A percentile compares a stretch with the other conserved stretches of the same genome.
Evolutionary conservation across 345 rosid genomes (phyloP).

Genomic region (Gossypium rotundifolium): DNA sequence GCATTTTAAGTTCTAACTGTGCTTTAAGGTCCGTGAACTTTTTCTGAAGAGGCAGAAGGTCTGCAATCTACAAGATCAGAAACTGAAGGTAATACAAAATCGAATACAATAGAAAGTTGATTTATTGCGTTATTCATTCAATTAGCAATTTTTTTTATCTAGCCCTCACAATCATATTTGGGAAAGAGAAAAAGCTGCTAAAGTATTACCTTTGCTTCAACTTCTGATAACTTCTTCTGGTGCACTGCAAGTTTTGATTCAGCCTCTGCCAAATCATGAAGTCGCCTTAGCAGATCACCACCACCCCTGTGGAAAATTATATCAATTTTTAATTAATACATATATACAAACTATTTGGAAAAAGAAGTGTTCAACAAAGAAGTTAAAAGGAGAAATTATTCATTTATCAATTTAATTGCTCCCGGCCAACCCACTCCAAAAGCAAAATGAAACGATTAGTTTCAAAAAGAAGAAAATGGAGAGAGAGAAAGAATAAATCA

Average conservation of each 20-base stretch:
- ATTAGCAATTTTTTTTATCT: background rate
- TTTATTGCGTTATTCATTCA: background rate
- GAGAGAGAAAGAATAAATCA: background rate
- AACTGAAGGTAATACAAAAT: constrained; percentile 13
- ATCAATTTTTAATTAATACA: background rate
- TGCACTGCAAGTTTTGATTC: constrained; percentile 64
- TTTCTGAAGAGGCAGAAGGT: constrained; percentile 66
- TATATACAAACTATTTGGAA: background rate
- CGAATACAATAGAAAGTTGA: background rate
- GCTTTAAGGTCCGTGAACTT: constrained; percentile 61
- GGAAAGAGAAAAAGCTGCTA: background rate
- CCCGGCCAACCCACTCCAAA: background rate
- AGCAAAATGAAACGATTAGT: constrained; percentile 3
- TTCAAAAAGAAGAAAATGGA: background rate
- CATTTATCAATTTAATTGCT: background rate
- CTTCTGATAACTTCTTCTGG: constrained; percentile 60
- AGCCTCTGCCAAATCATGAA: constrained; percentile 76
- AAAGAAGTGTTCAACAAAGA: background rate
- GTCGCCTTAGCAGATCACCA: constrained; percentile 71
- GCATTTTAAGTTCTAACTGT: constrained; percentile 77
- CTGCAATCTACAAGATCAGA: constrained; percentile 59
- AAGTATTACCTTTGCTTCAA: constrained; percentile 62
- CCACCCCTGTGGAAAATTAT: constrained; percentile 56
- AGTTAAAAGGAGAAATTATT: background rate
- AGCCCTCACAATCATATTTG: background rate